Evolutionary conservation across 352 stramenopile species (phyloP), one percentile per base, ranked within the genome.

Genomic region (Saprolegnia diclina): DNA sequence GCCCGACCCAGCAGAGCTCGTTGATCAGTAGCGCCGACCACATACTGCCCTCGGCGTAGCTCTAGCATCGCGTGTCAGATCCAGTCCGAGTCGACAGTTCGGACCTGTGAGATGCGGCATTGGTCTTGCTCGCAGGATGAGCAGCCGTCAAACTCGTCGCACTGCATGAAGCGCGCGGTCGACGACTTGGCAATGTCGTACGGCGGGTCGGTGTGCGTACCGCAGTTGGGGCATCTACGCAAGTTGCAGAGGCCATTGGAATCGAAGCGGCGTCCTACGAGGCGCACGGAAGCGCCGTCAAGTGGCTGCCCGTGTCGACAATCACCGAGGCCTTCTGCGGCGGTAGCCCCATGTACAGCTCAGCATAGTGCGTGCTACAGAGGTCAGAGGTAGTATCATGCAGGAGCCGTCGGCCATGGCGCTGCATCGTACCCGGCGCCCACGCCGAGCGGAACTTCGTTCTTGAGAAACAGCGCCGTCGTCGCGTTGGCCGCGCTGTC

Each of bases 41-140:
- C 76, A 89, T 91, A 65, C 88, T 96, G 40, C 88, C 87, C 78
- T 96, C 88, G 22, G 85, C 90, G 71, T 96, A 96, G 45, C 77
- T 85, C 83, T 92, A 64, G 46, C 19, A 35, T 4, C 35, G 35
- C 26, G 16, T 35, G 26, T 13, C 24, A 35, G 21, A 26, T 22
- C 46, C 7, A 37, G 2, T 64, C 4, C 11, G 11, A 16, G 2
- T 42, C 4, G 40, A 11, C 45, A 6, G n/a, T n/a, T n/a, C n/a
- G n/a, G 50, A 89, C 85, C 82, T 94, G 85, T 5, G 76, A 83
- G 50, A 94, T 87, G 44, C 81, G 80, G 72, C 87, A 94, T 18
- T 77, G 79, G 65, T 91, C 68, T 26, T 89, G 56, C 26, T 80
- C 67, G 63, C 87, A 94, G 35, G 75, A 74, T 24, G 71, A 74